A percentile compares a stretch with the other conserved stretches of the same genome.
These are phyloP conservation scores for Guadua angustifolia DNA, from an alignment of 176 grass and related monocot genomes.

Conservation along the genomic window DNA sequence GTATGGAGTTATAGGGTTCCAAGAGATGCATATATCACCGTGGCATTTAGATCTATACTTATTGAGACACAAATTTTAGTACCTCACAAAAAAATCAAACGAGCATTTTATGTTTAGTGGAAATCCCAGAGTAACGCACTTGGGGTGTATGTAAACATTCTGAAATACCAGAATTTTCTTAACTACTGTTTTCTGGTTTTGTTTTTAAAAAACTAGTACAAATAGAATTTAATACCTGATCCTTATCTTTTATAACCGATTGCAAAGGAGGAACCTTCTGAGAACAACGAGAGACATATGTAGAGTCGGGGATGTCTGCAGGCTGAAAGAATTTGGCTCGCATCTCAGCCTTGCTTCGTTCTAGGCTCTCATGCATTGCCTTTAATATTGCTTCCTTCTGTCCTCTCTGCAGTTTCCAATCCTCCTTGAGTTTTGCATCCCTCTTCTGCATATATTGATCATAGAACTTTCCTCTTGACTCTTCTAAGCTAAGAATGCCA, in stretches of 20 bases:
- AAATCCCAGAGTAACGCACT: constrained; percentile 10
- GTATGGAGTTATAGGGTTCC: neutral
- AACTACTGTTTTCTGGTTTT: constrained; percentile 5
- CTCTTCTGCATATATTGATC: constrained; percentile 93
- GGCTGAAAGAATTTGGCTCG: constrained; percentile 66
- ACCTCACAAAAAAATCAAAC: constrained; percentile 23
- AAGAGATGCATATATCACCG: constrained; percentile 22
- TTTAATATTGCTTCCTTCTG: constrained; percentile 88
- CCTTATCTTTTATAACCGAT: constrained; percentile 61
- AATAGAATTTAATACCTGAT: constrained; percentile 54
- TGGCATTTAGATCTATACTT: constrained; percentile 24
- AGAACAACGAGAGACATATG: constrained; percentile 37
- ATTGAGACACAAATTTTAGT: neutral
- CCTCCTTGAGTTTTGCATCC: constrained; percentile 86
- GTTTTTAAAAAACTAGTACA: neutral
- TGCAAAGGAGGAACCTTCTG: constrained; percentile 58
- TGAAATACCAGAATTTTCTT: neutral
- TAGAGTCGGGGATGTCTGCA: constrained; percentile 46
- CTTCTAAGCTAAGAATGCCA: constrained; percentile 69
- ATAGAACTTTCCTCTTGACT: constrained; percentile 92
- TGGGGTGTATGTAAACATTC: constrained; percentile 23
- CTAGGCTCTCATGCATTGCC: constrained; percentile 87
- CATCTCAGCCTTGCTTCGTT: constrained; percentile 85
- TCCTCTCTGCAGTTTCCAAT: constrained; percentile 68
- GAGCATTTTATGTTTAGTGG: neutral